Base-by-base conservation (phyloP, 116 monocot genomes). In the Trichopus zeylanicus region DNA sequence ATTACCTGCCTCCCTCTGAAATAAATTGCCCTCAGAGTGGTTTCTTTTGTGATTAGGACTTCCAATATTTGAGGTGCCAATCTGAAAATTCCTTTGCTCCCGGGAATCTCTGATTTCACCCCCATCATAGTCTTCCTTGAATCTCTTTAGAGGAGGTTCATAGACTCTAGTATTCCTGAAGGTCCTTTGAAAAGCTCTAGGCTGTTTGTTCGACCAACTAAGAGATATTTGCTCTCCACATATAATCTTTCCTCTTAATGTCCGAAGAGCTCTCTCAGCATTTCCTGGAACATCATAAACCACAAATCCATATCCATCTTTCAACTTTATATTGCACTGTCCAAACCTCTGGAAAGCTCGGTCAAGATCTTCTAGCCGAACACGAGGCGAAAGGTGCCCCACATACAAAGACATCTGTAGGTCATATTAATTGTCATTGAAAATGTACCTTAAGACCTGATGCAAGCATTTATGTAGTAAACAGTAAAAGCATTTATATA, bases 261-360 rank as follows among this genome's bases (percentile, higher is more conserved):
- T 31, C 31, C 73, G 63, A 7, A 89, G 62, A 62, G 84, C 89
- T 67, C 69, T 68, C 66, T 81, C 81, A 16, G 89, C 81, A 81
- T 81, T 57, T 51, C 55, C 73, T 48, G 56, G 57, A 53, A 67
- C 72, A 65, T 89, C 81, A 84, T 70, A 89, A 9, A 84, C 59
- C 7, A 60, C 84, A 78, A 89, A 89, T 22, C 75, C 84, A 68
- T 89, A 84, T 51, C 89, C 81, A 75, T 81, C 80, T 81, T 89
- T 89, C 60, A 84, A 42, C 63, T 70, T 69, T 39, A 84, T 57
- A 39, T 27, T 58, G 49, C 80, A 75, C 24, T 39, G 63, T 16
- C 83, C 88, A 78, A 78, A 89, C 57, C 65, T 77, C 64, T 53
- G 42, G 59, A 89, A 89, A 64, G 64, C 78, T 23, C 62, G 77